Conservation (phyloP, 140 eudicot genomes). For the Anethum foeniculum region DNA sequence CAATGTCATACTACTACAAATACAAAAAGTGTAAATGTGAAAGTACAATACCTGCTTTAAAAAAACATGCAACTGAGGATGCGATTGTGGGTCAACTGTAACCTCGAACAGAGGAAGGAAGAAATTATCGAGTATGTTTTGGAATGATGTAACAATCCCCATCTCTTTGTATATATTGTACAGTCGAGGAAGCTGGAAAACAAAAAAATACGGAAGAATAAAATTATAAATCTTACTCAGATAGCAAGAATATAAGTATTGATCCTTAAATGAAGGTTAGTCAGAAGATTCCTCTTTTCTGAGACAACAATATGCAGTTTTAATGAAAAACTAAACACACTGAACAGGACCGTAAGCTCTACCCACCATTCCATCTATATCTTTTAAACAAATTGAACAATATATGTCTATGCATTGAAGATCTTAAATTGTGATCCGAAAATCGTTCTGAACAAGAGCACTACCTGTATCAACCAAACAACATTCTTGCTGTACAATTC, state of each 20-base stretch:
- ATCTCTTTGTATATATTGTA: conserved; percentile 91
- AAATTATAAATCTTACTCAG: not conserved
- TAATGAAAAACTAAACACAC: not conserved
- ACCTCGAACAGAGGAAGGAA: conserved; percentile 96
- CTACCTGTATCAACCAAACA: conserved; percentile 98
- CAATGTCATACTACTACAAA: not conserved
- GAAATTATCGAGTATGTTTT: conserved; percentile 91
- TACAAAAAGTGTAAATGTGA: not conserved
- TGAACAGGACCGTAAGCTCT: not conserved
- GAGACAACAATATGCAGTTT: not conserved
- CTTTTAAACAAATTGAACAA: not conserved
- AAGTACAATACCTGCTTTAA: conserved; percentile 61
- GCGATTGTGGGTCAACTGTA: conserved; percentile 88
- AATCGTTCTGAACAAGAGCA: not conserved
- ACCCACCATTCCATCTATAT: not conserved
- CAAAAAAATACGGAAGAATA: conserved; percentile 9
- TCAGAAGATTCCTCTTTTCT: not conserved
- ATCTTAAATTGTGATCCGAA: not conserved
- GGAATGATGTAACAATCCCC: conserved; percentile 97
- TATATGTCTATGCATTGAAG: not conserved
- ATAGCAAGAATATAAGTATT: not conserved
- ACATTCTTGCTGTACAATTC: conserved; percentile 92
- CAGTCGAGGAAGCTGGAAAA: conserved; percentile 80
- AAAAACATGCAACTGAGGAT: conserved; percentile 93
- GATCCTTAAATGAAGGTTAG: not conserved